Evolutionary conservation across 2,329 filamentous ascomycete genomes (phyloP), one percentile per base, ranked within the genome.

Genomic region (Fusarium sp.): DNA sequence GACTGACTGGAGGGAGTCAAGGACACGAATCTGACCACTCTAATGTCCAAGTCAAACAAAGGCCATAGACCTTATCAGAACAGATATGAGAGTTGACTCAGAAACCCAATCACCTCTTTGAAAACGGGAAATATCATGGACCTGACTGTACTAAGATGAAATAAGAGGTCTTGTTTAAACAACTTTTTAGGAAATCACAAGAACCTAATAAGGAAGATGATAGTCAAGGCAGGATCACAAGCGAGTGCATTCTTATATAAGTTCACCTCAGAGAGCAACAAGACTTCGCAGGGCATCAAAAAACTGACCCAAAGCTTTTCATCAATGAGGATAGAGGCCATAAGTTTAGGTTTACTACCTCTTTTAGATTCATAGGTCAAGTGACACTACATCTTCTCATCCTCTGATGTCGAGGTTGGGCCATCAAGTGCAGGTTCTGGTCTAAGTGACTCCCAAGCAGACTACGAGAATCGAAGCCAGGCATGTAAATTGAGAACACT

Each of bases 1-100:
- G 14, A 77, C 66, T 13, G 58, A 62, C 33, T 78, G 62, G n/a
- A 81, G 77, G 33, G 33, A 35, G 15, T 35, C 15, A 35, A 35
- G 33, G 15, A 35, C 15, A 9, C 15, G 33, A 35, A 30, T 5
- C 33, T 35, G 2, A 35, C 33, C 33, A 5, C 15, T 35, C 33
- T 8, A 35, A 14, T 35, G 33, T 16, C 33, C 15, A 30, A 30
- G 28, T 30, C 28, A 30, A 30, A 30, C 28, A 30, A 35, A 35
- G 33, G 14, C 33, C 15, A 35, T 8, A 16, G 33, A 35, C 15
- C 2, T 35, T 35, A 16, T 35, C 33, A 35, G 1, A 35, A 35
- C 15, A 35, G 33, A 35, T 16, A 16, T 35, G 16, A 35, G 33
- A 35, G 33, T 9, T 16, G 3, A 16, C 7, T 4, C 13, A 15